Percentiles rank a stretch among this genome's conserved stretches.
phyloP scores from a whole-genome alignment of 768 basidiomycete genomes.

The Hericium coralloides region DNA sequence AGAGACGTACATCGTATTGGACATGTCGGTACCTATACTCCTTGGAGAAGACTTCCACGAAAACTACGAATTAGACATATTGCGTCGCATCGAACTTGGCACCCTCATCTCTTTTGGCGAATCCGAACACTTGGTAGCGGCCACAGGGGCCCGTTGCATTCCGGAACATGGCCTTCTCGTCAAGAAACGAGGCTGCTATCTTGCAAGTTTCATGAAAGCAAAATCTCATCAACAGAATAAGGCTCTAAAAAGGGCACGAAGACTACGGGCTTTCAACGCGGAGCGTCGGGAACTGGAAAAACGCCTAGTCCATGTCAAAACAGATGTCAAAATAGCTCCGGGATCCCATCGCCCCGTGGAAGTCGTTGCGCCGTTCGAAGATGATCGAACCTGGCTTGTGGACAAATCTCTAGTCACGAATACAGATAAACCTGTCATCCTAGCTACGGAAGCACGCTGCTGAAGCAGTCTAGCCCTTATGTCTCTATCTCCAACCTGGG shows the following conservation, averaged over 20 bases:
- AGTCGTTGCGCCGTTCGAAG: background rate
- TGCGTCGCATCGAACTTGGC: no score
- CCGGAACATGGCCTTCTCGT: background rate
- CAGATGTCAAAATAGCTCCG: background rate
- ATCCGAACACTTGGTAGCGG: no score
- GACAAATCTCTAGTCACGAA: background rate
- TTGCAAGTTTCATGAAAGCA: background rate
- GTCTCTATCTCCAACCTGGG: background rate
- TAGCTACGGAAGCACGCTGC: background rate
- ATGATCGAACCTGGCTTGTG: background rate
- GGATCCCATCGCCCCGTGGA: background rate
- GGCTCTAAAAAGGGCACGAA: background rate
- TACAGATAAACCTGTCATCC: background rate
- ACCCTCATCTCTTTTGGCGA: no score
- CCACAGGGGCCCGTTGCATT: no score
- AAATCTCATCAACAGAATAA: background rate
- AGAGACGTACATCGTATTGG: no score
- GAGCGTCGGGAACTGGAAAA: background rate
- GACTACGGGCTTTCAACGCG: background rate
- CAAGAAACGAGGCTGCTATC: background rate
- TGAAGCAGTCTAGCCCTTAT: background rate
- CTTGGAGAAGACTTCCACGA: no score
- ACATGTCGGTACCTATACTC: no score
- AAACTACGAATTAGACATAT: no score
- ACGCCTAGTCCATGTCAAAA: background rate